A percentile compares a stretch with the other conserved stretches of the same genome.
Evolutionary conservation across 176 grass and related monocot genomes (phyloP).

Genomic region (Melocanna baccifera): DNA sequence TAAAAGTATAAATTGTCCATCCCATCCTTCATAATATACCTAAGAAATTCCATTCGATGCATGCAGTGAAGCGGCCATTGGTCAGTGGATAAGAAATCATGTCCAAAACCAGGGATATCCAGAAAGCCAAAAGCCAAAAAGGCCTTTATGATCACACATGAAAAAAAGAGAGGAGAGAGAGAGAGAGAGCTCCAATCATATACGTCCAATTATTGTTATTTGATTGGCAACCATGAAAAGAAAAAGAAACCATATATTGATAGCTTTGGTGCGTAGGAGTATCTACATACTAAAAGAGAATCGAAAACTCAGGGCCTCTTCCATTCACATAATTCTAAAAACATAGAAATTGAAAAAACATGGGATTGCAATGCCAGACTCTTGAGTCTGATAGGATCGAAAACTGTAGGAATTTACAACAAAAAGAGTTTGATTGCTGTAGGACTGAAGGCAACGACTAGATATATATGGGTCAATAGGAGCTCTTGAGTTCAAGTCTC

Average conservation of each 20-base stretch:
- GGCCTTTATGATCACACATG: background rate
- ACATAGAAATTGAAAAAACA: no score
- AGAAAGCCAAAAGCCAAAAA: background rate
- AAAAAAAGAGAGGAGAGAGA: background rate
- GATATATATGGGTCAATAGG: no score
- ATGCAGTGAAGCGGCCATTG: background rate
- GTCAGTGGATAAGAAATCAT: slow-evolving; percentile 17
- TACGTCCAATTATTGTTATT: slow-evolving; percentile 7
- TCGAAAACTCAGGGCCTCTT: background rate
- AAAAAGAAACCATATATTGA: background rate
- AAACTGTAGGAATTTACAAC: no score
- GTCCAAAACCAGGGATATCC: background rate
- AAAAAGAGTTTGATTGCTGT: no score
- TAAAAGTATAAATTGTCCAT: background rate
- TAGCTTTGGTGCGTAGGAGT: background rate
- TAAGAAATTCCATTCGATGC: background rate
- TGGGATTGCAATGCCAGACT: no score
- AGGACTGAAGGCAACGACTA: no score
- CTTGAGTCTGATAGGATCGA: no score
- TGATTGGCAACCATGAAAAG: slow-evolving; percentile 26
- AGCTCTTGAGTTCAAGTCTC: no score
- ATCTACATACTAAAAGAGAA: background rate
- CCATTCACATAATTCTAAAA: no score
- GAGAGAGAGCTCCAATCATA: slow-evolving; percentile 26
- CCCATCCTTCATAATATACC: background rate